phyloP scores from a whole-genome alignment of 768 basidiomycete species.

The Lactarius evosmus region DNA sequence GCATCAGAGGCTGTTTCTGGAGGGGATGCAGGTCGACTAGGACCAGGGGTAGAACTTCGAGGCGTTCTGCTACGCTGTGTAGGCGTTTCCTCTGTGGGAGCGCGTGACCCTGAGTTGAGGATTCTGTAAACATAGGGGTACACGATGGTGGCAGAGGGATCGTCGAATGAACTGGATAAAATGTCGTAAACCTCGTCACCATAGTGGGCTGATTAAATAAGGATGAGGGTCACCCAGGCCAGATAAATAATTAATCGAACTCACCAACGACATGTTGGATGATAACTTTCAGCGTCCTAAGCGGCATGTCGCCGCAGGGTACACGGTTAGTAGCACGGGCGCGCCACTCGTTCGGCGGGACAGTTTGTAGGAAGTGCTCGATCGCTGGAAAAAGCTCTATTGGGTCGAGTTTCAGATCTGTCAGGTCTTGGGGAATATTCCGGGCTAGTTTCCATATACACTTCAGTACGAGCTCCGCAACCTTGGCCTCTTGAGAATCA shows the following conservation, averaged over 20 bases:
- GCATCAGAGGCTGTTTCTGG: slow-evolving; percentile 55
- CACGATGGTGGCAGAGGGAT: slow-evolving; percentile 95
- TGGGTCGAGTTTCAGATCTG: slow-evolving; percentile 74
- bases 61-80: slow-evolving; percentile 30
- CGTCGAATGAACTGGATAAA: slow-evolving; percentile 86
- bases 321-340: slow-evolving; percentile 86
- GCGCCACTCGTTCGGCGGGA: slow-evolving; percentile 96
- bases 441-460: slow-evolving; percentile 98
- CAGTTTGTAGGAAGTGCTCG: slow-evolving; percentile 89
- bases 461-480: slow-evolving; percentile 90
- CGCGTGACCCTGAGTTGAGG: slow-evolving; percentile 58
- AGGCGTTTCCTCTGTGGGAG: slow-evolving; percentile 41
- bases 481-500: slow-evolving; percentile 80
- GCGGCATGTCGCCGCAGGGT: slow-evolving; percentile 96
- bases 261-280: slow-evolving; percentile 94
- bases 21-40: slow-evolving; percentile 71
- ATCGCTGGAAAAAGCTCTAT: slow-evolving; percentile 88
- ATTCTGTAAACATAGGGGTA: slow-evolving; percentile 95
- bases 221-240: slow-evolving; percentile 25
- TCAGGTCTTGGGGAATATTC: slow-evolving; percentile 89
- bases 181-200: slow-evolving; percentile 90
- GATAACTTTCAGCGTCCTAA: slow-evolving; percentile 96
- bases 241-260: slow-evolving; percentile 36
- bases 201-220: slow-evolving; percentile 56
- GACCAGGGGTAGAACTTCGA: slow-evolving; percentile 54